Percentiles rank a stretch among this genome's conserved stretches.
phyloP scores from a whole-genome alignment of 2,329 filamentous ascomycete species.

The Colletotrichum eremochloae region DNA sequence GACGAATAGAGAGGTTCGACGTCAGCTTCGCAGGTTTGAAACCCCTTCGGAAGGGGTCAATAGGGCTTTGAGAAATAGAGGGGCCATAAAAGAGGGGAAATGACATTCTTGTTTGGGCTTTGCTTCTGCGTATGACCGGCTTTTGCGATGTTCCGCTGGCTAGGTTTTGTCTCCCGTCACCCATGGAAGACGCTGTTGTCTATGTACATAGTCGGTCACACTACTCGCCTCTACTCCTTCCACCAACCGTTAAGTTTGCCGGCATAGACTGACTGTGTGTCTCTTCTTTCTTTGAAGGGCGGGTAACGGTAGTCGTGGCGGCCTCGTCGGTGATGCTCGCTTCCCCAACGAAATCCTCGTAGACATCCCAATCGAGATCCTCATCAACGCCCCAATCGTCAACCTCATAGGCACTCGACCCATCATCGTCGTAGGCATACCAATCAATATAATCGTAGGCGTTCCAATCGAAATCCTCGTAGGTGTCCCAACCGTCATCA shows the following conservation, averaged over 20 bases:
- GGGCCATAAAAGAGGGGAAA: not conserved
- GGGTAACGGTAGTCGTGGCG: not conserved
- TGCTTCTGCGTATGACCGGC: not conserved
- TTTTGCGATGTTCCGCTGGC: not conserved
- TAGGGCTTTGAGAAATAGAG: not conserved
- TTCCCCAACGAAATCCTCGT: not conserved
- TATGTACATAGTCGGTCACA: not conserved
- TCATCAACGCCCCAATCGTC: not conserved
- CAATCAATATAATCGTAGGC: not conserved
- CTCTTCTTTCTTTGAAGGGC: not conserved
- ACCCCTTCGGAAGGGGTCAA: not conserved
- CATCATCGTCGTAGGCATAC: not conserved
- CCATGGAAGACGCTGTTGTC: not conserved
- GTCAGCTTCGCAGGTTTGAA: constrained; percentile 27
- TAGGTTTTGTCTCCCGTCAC: no score
- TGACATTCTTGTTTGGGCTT: not conserved
- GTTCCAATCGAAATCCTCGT: not conserved
- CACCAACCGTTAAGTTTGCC: not conserved
- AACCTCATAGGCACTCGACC: not conserved
- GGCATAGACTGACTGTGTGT: not conserved
- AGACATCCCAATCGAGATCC: not conserved
- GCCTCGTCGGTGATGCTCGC: not conserved
- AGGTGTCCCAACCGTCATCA: not conserved
- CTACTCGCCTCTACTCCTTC: not conserved
- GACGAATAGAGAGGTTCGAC: constrained; percentile 12